Conservation (phyloP, 164 flowering plant species). For the Magnolia kwangsiensis region DNA sequence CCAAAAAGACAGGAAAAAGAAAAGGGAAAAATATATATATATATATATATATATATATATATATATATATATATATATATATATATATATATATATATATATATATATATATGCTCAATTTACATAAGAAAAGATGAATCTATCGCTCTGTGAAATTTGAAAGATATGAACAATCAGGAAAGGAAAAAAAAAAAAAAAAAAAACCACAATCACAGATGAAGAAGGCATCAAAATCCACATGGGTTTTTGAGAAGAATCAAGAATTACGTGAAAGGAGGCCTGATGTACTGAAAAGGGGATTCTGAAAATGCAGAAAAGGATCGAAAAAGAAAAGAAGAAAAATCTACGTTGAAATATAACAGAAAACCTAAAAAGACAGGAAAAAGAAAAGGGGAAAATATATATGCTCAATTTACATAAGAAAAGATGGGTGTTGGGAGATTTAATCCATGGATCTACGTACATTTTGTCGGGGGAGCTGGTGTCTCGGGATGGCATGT, state of each 20-base stretch:
- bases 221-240: too few species aligned
- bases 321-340: neutral
- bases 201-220: neutral
- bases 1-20: too few species aligned
- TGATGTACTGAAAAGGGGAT: neutral
- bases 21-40: neutral
- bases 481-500: slow-evolving; percentile 30
- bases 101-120: too few species aligned
- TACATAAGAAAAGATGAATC: too few species aligned
- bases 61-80: too few species aligned
- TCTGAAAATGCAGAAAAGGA: neutral
- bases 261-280: neutral
- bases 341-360: too few species aligned
- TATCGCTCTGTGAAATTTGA: too few species aligned
- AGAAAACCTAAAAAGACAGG: neutral
- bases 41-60: too few species aligned
- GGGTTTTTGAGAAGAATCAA: neutral
- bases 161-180: too few species aligned
- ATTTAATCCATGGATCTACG: neutral
- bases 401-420: too few species aligned
- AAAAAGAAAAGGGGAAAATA: neutral
- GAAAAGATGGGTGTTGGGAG: neutral
- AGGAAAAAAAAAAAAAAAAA: too few species aligned
- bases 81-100: too few species aligned
- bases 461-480: slow-evolving; percentile 40